Base-by-base conservation (phyloP, 352 stramenopile genomes). In the Phytopythium oedochilum region DNA sequence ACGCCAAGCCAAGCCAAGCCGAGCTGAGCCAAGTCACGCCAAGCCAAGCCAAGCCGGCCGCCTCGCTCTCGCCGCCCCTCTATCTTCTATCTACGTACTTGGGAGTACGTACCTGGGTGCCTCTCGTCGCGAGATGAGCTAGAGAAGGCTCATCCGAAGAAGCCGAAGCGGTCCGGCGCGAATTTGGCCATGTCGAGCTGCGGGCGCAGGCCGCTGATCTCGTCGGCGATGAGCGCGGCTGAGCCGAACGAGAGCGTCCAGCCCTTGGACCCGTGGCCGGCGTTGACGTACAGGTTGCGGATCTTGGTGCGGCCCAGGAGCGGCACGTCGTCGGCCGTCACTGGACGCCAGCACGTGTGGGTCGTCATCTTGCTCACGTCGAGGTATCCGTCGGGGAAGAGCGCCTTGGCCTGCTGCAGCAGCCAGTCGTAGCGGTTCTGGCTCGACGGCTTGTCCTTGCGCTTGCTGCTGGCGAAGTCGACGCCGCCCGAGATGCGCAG, bases 141-240 rank as follows among this genome's bases (percentile, higher is more conserved):
- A n/a, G n/a, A n/a, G n/a, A n/a, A n/a, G n/a, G n/a, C n/a, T 71
- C 51, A 88, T 43, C 74, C 71, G 59, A 88, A 89, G 66, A 88
- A 82, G 53, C 79, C 70, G 61, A 92, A 89, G 45, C 85, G 80
- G 49, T 89, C 76, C 43, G 83, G 83, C 53, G 81, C 75, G 57
- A 91, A 94, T 59, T 91, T 93, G 64, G 54, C 71, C 67, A 89
- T 88, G 59, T 94, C 84, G 15, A 94, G 69, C 51, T 94, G 73
- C 57, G 85, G 85, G 26, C 77, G 76, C 28, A 76, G 53, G 18
- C 85, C 85, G 31, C 77, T 93, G 54, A 94, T 94, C 39, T 90
- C 66, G 51, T 94, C 85, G 28, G 85, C 85, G 38, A 94, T 64
- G 32, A 94, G 56, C 45, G 83, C 83, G 8, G 64, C 85, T 15